Evolutionary conservation across 1,284 basidiomycete genomes (phyloP), one percentile per base, ranked within the genome.

Genomic region (Irpex rosettiformis): DNA sequence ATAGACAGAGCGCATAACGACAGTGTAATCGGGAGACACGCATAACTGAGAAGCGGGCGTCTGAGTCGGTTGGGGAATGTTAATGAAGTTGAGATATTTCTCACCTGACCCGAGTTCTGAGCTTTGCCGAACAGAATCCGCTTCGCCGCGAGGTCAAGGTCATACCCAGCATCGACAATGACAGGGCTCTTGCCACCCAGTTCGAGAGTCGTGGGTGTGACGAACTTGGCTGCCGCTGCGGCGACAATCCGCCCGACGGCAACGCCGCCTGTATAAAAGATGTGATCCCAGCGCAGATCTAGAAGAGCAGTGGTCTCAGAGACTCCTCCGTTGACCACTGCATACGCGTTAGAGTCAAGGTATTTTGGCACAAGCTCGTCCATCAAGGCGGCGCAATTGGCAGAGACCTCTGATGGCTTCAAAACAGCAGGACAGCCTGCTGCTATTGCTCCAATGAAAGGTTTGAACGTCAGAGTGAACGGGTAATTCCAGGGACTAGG

Each of bases 181-280:
- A 87, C 89, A 4, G 94, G 93, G 13, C 86, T 89, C 75, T 96
- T 96, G 52, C 92, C 90, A 55, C 86, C 85, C n/a, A 89, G 77
- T 75, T 89, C 94, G 51, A 95, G 83, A 4, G 91, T 88, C 18
- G 89, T 78, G 0, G 94, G 92, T 0, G 93, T 93, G 13, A 95
- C 73, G 56, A 86, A 84, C 71, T 94, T 89, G 7, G 90, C 93
- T 3, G 93, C 93, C 0, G 93, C 93, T 1, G 79, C 74, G 4
- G 90, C 86, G 11, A 96, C 84, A 58, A 96, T 84, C 63, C 79
- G 83, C 1, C 83, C 94, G 5, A 96, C 85, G 21, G 84, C 85
- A 11, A 82, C 85, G 21, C 83, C 85, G 64, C 81, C 81, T 2
- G 82, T 84, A 63, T 81, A 85, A 53, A 88, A 66, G 61, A 88